A percentile compares a stretch with the other conserved stretches of the same genome.
phyloP scores from a whole-genome alignment of 1,139 yeast species.

The Magnusiomyces magnusii region DNA sequence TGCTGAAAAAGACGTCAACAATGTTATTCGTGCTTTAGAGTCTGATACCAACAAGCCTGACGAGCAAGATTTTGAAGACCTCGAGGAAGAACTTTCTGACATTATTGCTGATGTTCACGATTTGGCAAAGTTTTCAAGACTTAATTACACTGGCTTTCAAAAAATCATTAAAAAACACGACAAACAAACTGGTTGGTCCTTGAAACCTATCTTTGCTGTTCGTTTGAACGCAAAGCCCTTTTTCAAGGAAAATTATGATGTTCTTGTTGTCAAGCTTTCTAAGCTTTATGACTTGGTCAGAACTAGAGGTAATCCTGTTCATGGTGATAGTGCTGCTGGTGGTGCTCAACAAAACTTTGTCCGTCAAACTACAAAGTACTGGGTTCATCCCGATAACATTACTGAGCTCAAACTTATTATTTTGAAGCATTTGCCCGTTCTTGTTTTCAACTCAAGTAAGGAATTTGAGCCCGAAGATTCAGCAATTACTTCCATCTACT shows the following conservation, averaged over 20 bases:
- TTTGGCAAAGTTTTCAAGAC: slow-evolving; percentile 82
- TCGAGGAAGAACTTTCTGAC: slow-evolving; percentile 87
- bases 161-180: slow-evolving; percentile 95
- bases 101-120: slow-evolving; percentile 97
- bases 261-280: slow-evolving; percentile 78
- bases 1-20: slow-evolving; percentile 59
- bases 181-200: slow-evolving; percentile 72
- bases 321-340: slow-evolving; percentile 94
- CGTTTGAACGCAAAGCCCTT: slow-evolving; percentile 90
- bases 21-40: slow-evolving; percentile 47
- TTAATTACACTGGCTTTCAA: slow-evolving; percentile 94
- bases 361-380: slow-evolving; percentile 95
- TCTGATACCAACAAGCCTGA: slow-evolving; percentile 26
- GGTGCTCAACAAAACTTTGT: slow-evolving; percentile 97
- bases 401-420: slow-evolving; percentile 93
- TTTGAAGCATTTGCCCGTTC: slow-evolving; percentile 89
- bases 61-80: slow-evolving; percentile 82
- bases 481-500: slow-evolving; percentile 94
- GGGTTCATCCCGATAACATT: slow-evolving; percentile 99
- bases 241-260: slow-evolving; percentile 90
- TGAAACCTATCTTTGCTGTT: slow-evolving; percentile 89
- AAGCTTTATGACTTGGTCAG: slow-evolving; percentile 86
- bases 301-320: slow-evolving; percentile 89
- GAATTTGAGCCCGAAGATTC: slow-evolving; percentile 92
- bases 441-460: slow-evolving; percentile 92